Conservation (phyloP, 306 rosid genomes). For the Gynostemma pentaphyllum region DNA sequence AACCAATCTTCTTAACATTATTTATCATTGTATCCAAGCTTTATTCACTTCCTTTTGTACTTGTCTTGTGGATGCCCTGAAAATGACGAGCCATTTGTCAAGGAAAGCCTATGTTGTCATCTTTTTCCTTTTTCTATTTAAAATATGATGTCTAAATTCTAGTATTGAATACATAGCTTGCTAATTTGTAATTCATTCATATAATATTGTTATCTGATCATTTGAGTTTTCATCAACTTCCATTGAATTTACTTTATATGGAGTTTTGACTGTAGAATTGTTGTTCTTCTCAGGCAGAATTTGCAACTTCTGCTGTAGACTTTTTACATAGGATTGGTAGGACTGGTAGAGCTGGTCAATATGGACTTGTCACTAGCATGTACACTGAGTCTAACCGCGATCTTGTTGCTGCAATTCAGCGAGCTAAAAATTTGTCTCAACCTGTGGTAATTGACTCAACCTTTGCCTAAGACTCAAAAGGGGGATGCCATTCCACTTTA, state of each 20-base stretch:
- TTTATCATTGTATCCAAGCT: background rate
- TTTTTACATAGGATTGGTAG: conserved; percentile 86
- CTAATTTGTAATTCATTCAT: too few relatives aligned
- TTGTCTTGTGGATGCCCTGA: too few relatives aligned
- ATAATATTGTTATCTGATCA: background rate
- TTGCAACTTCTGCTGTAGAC: conserved; percentile 92
- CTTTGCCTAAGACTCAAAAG: background rate
- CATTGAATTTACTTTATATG: background rate
- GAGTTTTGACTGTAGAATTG: background rate
- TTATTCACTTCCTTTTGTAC: background rate
- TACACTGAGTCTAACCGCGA: conserved; percentile 73
- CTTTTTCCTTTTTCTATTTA: too few relatives aligned
- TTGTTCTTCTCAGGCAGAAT: conserved; percentile 65
- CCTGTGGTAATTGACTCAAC: conserved; percentile 52
- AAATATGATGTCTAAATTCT: too few relatives aligned
- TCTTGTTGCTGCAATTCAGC: conserved; percentile 68
- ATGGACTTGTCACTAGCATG: conserved; percentile 71
- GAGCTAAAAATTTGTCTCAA: conserved; percentile 55
- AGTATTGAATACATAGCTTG: too few relatives aligned
- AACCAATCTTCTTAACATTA: too few relatives aligned
- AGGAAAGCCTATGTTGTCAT: too few relatives aligned
- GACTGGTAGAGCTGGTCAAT: conserved; percentile 91
- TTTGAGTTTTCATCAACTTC: background rate
- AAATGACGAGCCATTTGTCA: too few relatives aligned
- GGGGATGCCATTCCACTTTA: background rate